These are phyloP conservation scores for Nidula niveotomentosa DNA, from an alignment of 1,284 basidiomycete species.

Conservation along the genomic window DNA sequence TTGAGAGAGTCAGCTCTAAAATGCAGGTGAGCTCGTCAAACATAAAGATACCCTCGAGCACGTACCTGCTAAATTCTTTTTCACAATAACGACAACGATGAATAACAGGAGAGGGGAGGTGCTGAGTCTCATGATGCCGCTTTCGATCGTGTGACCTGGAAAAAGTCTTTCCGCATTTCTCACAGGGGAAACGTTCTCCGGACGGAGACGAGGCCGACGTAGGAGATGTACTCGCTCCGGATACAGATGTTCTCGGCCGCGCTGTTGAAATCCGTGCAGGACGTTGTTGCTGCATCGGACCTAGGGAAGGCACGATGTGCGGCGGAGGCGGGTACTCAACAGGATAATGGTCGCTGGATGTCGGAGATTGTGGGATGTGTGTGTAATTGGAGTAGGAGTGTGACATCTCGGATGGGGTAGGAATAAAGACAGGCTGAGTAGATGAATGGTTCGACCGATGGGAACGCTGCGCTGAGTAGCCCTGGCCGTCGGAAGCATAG, in stretches of 20 bases:
- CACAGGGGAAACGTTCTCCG: slow-evolving; percentile 64
- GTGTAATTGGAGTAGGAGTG: slow-evolving; percentile 37
- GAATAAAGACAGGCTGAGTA: slow-evolving; percentile 39
- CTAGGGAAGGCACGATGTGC: slow-evolving; percentile 27
- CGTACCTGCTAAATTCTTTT: slow-evolving; percentile 70
- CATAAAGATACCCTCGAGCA: not conserved
- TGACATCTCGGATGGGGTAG: slow-evolving; percentile 52
- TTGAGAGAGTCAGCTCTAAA: slow-evolving; percentile 44
- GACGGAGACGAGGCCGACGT: slow-evolving; percentile 32
- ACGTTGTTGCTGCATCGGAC: slow-evolving; percentile 22
- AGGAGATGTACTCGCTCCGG: slow-evolving; percentile 24
- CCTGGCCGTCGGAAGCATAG: slow-evolving; percentile 27
- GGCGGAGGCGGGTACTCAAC: slow-evolving; percentile 33
- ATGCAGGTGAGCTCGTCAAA: not conserved
- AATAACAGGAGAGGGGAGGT: slow-evolving; percentile 53
- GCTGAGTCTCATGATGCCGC: slow-evolving; percentile 76
- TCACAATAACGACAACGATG: slow-evolving; percentile 69
- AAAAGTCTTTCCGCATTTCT: slow-evolving; percentile 73
- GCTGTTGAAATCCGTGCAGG: slow-evolving; percentile 28
- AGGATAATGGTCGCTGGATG: slow-evolving; percentile 24
- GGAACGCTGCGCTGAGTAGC: slow-evolving; percentile 27
- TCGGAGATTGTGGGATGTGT: slow-evolving; percentile 25
- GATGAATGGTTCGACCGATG: slow-evolving; percentile 17
- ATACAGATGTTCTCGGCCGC: slow-evolving; percentile 27
- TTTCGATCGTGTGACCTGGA: slow-evolving; percentile 77